Evolutionary conservation across 441 rosid genomes (phyloP).

Genomic region (Viola pubescens): DNA sequence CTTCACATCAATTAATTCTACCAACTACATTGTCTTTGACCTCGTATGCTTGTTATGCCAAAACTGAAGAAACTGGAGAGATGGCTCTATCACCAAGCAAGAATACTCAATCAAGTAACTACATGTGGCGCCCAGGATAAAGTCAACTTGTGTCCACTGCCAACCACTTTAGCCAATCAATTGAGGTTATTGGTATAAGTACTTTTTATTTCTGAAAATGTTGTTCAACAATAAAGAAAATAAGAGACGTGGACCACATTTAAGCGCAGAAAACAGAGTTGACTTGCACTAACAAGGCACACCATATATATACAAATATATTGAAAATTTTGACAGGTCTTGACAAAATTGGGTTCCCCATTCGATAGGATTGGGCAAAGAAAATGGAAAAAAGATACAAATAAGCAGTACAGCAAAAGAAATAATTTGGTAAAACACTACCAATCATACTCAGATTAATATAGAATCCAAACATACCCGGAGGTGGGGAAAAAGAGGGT

Average conservation of each 20-base stretch:
- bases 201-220: slow-evolving; percentile 6
- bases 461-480: slow-evolving; percentile 4
- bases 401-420: no score
- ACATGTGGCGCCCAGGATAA: slow-evolving; percentile 6
- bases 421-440: not conserved
- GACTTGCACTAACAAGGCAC: slow-evolving; percentile 23
- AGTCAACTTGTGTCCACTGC: slow-evolving; percentile 8
- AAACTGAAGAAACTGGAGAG: not conserved
- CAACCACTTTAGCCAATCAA: slow-evolving; percentile 4
- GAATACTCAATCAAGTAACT: slow-evolving; percentile 1
- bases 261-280: slow-evolving; percentile 14
- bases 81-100: not conserved
- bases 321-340: no score
- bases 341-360: no score
- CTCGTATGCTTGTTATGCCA: not conserved
- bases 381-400: no score
- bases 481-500: not conserved
- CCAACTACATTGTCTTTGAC: not conserved
- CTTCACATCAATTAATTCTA: not conserved
- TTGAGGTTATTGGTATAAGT: slow-evolving; percentile 1
- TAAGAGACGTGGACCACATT: slow-evolving; percentile 1
- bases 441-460: not conserved
- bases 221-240: slow-evolving; percentile 6
- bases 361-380: no score
- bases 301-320: not conserved